Base-by-base conservation (phyloP, 352 stramenopile species). In the Phytophthora fragariaefolia region DNA sequence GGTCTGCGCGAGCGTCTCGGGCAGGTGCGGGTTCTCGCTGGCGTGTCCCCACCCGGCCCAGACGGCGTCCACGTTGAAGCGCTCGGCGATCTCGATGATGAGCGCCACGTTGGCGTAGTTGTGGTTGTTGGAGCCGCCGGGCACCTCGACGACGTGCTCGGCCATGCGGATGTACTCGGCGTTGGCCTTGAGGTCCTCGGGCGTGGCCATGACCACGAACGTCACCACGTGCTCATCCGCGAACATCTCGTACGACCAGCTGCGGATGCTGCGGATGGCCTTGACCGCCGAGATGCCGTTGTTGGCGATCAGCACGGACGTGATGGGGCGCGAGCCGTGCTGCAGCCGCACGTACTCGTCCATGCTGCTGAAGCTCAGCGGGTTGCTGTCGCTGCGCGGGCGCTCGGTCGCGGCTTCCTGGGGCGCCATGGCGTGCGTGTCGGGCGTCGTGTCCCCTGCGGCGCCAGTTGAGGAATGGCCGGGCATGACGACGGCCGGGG, bases 141-240 rank as follows among this genome's bases (percentile, higher is more conserved):
- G 98, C 50, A 99, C 98, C 77, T 99, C 97, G 26, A 99, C 97
- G 47, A 99, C 98, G 71, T 99, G 92, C 76, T 99, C 98, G 50
- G 95, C 98, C 97, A 99, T 99, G 63, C 98, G 97, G 71, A 99
- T 99, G 86, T 99, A 99, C 85, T 99, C 98, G 26, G 98, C 98
- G 74, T 99, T 99, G 23, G 98, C 97, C 54, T 96, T 86, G 47
- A 99, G 80, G 87, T 99, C 98, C 66, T 99, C 98, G 3, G 98
- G 98, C 46, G 98, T 99, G 2, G 98, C 98, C 98, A 99, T 99
- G 42, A 99, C 97, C 13, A 99, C 96, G 79, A 99, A 99, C 9
- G 87, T 90, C 58, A 99, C 84, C 63, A 90, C 87, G 68, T 91
- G 86, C 56, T 98, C 94, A 65, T 98, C 86, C 24, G 88, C 85